Percentiles rank a stretch among this genome's conserved stretches.
phyloP scores from a whole-genome alignment of 495 filamentous ascomycete species.

The Neurospora sp. region DNA sequence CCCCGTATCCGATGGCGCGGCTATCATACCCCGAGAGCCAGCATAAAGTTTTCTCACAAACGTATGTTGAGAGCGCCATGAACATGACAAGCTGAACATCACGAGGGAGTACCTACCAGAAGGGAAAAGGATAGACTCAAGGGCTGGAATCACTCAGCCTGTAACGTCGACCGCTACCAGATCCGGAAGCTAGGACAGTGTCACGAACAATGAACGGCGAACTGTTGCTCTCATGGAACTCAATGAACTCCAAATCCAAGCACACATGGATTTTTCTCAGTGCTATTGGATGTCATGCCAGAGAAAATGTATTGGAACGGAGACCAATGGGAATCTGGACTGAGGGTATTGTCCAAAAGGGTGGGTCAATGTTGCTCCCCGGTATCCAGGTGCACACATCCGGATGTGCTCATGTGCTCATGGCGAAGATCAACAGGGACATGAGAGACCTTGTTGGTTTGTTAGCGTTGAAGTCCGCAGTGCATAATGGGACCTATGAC shows the following conservation, averaged over 20 bases:
- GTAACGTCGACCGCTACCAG: background rate
- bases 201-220: background rate
- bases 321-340: background rate
- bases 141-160: background rate
- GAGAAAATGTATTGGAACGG: background rate
- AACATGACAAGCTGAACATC: background rate
- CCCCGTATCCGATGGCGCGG: background rate
- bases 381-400: background rate
- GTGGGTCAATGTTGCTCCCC: background rate
- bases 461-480: background rate
- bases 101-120: background rate
- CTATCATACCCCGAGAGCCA: background rate
- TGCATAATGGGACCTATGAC: background rate
- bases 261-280: background rate
- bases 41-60: background rate
- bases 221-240: background rate
- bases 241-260: background rate
- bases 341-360: background rate
- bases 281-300: background rate
- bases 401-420: background rate
- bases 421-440: background rate
- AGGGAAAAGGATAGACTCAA: background rate
- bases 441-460: background rate
- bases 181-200: background rate
- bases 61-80: background rate